Evolutionary conservation across 140 eudicot genomes (phyloP), one percentile per base, ranked within the genome.

Genomic region (Anethum foeniculum): DNA sequence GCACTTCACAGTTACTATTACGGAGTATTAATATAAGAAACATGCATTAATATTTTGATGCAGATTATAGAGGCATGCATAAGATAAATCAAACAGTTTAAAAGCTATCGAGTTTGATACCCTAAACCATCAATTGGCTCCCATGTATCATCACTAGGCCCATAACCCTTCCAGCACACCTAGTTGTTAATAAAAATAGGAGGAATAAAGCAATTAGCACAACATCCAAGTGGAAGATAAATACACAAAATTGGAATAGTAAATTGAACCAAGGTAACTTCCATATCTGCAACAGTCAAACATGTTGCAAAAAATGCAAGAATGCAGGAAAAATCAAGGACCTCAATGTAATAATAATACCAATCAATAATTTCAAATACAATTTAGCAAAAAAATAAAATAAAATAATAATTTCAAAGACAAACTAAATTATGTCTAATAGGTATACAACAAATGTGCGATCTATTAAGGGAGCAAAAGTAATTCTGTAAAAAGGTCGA

Each of bases 131-230:
- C 92, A 6, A 81, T 32, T 2, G 97, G 99, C 76, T 95, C 97
- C 99, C 97, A 95, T 2, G 97, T 90, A 80, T 95, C 97, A 3
- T 88, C 85, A 69, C 84, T 87, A 16, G 96, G 86, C 58, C 97
- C 97, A 88, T 88, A 95, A 5, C 99, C 99, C 84, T 88, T 92
- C 99, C 99, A 95, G 1, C 91, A 83, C 25, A 95, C 89, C 97
- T 95, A 79, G 13, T 47, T 47, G 18, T 47, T 47, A 13, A 60
- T 60, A 77, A 79, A 77, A 51, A 12, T 25, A 71, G 5, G 34
- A 58, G 30, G 48, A 15, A 7, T 15, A 16, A 6, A 75, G 52
- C n/a, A 75, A 46, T 75, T 28, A 75, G 51, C 28, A 43, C 36
- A 74, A n/a, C 30, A 14, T 32, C 1, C 5, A 43, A 43, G 30